Base-by-base conservation (phyloP, 352 stramenopile genomes). In the Phytophthora sp. region DNA sequence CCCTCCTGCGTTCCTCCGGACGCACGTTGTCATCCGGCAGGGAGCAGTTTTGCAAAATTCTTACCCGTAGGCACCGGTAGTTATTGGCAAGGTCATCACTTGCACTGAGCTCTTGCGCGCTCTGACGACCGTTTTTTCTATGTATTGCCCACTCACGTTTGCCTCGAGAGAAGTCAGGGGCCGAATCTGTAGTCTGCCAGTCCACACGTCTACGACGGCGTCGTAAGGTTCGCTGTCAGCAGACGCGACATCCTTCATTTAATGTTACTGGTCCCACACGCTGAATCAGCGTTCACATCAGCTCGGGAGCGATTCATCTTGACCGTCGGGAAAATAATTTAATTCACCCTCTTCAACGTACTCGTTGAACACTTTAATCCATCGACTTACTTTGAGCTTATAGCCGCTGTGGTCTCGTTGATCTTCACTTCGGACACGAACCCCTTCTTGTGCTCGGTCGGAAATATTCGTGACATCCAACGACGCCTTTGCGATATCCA, bases 381-480 rank as follows among this genome's bases (percentile, higher is more conserved):
- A 47, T 2, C 21, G 6, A 7, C 27, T 21, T 4, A 47, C 18
- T 9, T 29, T 47, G 12, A 5, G 6, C 35, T 42, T 42, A 15
- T 27, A 47, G n/a, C n/a, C n/a, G n/a, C 27, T 29, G 18, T 29
- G 24, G 24, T 47, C 21, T 47, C n/a, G 2, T 47, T 59, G 23
- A 39, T 38, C 21, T 59, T 49, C 20, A 59, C 21, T 26, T 66
- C 30, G 11, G 45, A 46, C 20, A 66, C 47, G 26, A 55, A 69
- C n/a, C 23, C 44, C 57, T 18, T 57, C 26, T 38, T 57, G 47
- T 52, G 63, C 38, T 46, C 41, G 20, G 54, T 39, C 7, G 54
- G 29, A 9, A 60, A 24, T 50, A 60, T 0, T 51, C 27, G 16
- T 60, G 12, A 9, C 36, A 59, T 1, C 36, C 52, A 9, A 61